These are phyloP conservation scores for Ilyonectria mors-panacis DNA, from an alignment of 2,329 filamentous ascomycete species.

Conservation along the genomic window DNA sequence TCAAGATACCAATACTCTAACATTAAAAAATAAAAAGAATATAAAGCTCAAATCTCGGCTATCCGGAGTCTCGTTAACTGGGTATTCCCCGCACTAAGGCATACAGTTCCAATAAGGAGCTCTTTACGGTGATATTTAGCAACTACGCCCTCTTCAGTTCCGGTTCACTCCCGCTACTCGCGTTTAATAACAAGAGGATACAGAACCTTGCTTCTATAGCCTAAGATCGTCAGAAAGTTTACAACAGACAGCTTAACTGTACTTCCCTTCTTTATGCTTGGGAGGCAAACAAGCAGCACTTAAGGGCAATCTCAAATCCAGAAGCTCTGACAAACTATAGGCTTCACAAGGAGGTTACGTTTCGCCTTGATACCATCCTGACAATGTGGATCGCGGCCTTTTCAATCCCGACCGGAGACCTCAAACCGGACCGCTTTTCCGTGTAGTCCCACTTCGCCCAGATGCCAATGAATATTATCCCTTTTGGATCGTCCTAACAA, in stretches of 20 bases:
- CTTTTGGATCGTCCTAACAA: background rate
- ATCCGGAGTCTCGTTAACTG: no score
- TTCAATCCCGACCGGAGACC: no score
- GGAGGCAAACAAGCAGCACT: slow-evolving; percentile 20
- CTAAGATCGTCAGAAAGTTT: no score
- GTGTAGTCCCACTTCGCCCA: background rate
- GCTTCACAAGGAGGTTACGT: slow-evolving; percentile 8
- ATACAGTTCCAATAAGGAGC: no score
- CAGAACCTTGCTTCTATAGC: no score
- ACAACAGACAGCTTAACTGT: background rate
- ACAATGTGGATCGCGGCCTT: background rate
- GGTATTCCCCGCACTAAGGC: no score
- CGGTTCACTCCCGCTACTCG: no score
- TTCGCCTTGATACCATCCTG: slow-evolving; percentile 18
- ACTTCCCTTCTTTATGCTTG: slow-evolving; percentile 6
- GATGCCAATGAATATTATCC: background rate
- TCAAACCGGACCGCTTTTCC: background rate
- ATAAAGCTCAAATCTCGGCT: no score
- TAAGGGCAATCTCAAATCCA: slow-evolving; percentile 12
- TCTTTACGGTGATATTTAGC: no score
- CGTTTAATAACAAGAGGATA: no score
- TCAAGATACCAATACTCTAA: background rate
- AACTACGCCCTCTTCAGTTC: no score
- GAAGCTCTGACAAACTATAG: slow-evolving; percentile 12
- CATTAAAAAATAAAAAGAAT: background rate